Conservation (phyloP, 176 grass and related monocot species). For the Stipa capillata region DNA sequence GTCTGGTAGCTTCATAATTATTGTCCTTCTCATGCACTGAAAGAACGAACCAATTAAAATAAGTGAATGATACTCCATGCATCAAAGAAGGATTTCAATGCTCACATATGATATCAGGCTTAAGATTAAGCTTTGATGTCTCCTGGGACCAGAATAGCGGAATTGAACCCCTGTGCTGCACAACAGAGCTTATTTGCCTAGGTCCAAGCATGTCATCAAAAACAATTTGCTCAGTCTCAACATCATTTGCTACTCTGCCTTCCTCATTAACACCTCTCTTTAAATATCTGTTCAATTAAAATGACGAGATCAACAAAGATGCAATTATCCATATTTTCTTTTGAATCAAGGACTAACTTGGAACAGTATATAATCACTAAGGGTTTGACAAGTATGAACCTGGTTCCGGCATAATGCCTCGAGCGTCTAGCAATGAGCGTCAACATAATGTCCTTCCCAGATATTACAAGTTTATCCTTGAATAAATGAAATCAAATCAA, state of each 20-base stretch:
- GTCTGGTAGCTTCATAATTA: constrained; percentile 77
- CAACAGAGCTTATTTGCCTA: constrained; percentile 76
- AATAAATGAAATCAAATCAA: constrained; percentile 8
- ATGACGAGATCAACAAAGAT: not conserved
- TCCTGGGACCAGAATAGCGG: constrained; percentile 99
- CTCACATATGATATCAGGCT: constrained; percentile 93
- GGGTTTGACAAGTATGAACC: constrained; percentile 31
- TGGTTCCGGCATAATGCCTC: constrained; percentile 88
- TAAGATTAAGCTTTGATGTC: constrained; percentile 86
- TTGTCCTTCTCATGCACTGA: constrained; percentile 63
- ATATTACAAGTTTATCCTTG: constrained; percentile 71
- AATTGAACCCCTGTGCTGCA: constrained; percentile 98
- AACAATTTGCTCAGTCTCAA: constrained; percentile 98
- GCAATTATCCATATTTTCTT: not conserved
- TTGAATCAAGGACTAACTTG: not conserved
- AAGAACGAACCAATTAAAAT: not conserved
- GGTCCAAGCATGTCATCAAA: constrained; percentile 54
- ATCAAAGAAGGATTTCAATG: constrained; percentile 5
- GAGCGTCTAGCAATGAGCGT: constrained; percentile 94
- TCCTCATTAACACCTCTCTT: constrained; percentile 87
- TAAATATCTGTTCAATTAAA: constrained; percentile 65
- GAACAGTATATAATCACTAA: not conserved
- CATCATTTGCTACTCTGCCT: constrained; percentile 96
- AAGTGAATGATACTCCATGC: not conserved
- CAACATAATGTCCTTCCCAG: constrained; percentile 67